These are phyloP conservation scores for Ricinus communis DNA, from an alignment of 345 rosid genomes.

Conservation along the genomic window DNA sequence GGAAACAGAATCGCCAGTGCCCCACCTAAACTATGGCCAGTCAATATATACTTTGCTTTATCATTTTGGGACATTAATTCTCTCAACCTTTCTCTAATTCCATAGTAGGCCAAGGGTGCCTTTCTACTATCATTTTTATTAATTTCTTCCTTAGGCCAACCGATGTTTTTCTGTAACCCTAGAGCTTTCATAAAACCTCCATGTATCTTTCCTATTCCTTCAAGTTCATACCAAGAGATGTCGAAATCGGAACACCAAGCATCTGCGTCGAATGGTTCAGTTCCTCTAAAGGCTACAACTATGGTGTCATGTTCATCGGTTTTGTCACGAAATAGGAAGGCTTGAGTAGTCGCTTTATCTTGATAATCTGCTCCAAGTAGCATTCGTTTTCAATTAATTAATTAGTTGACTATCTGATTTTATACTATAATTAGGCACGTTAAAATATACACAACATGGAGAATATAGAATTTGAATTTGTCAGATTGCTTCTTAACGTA, in stretches of 20 bases:
- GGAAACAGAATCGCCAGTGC: slow-evolving; percentile 70
- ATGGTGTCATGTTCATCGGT: slow-evolving; percentile 38
- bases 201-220: slow-evolving; percentile 60
- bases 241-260: slow-evolving; percentile 75
- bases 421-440: too few species aligned
- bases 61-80: slow-evolving; percentile 31
- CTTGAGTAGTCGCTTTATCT: slow-evolving; percentile 60
- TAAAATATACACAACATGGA: too few species aligned
- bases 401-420: too few species aligned
- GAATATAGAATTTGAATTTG: too few species aligned
- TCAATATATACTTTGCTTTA: slow-evolving; percentile 39
- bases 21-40: slow-evolving; percentile 82
- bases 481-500: slow-evolving; percentile 27
- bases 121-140: slow-evolving; percentile 15
- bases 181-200: slow-evolving; percentile 79
- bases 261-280: slow-evolving; percentile 60
- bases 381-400: too few species aligned
- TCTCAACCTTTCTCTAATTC: slow-evolving; percentile 49
- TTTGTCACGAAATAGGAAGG: slow-evolving; percentile 45
- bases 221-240: slow-evolving; percentile 67
- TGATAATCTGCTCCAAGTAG: slow-evolving; percentile 43
- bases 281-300: slow-evolving; percentile 67
- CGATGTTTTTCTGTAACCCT: slow-evolving; percentile 58
- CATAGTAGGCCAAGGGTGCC: slow-evolving; percentile 54
- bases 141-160: slow-evolving; percentile 50